Conservation (phyloP, 345 rosid genomes). For the Laguncularia racemosa region DNA sequence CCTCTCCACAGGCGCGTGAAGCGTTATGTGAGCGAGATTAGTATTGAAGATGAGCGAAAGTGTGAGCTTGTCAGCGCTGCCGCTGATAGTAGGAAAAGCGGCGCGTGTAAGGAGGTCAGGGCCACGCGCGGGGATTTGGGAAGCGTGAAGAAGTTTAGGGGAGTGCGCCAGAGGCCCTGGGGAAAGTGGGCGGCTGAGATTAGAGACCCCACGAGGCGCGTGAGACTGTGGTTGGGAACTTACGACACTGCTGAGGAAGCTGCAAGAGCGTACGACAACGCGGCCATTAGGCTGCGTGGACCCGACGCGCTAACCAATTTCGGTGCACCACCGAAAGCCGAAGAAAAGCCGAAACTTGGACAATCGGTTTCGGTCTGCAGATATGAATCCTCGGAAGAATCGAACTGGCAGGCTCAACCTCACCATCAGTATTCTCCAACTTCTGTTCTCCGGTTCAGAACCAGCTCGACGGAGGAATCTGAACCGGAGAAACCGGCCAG, state of each 20-base stretch:
- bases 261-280: slow-evolving; percentile 86
- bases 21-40: slow-evolving; percentile 67
- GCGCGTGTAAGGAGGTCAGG: neutral
- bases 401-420: neutral
- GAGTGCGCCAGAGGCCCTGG: slow-evolving; percentile 95
- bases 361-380: slow-evolving; percentile 25
- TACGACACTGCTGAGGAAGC: slow-evolving; percentile 95
- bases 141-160: slow-evolving; percentile 61
- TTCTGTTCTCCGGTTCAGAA: slow-evolving; percentile 62
- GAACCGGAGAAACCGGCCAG: slow-evolving; percentile 21
- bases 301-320: slow-evolving; percentile 86
- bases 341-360: slow-evolving; percentile 9
- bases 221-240: slow-evolving; percentile 91
- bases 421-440: slow-evolving; percentile 64
- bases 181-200: slow-evolving; percentile 99
- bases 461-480: slow-evolving; percentile 26
- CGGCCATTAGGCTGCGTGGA: slow-evolving; percentile 86
- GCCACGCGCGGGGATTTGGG: neutral
- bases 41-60: slow-evolving; percentile 32
- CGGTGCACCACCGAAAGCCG: slow-evolving; percentile 29
- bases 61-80: neutral
- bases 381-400: slow-evolving; percentile 66
- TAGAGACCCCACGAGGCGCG: slow-evolving; percentile 80
- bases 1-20: slow-evolving; percentile 48
- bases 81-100: slow-evolving; percentile 25